Evolutionary conservation across 1,284 basidiomycete species (phyloP), one percentile per base, ranked within the genome.

Genomic region (Rhodotorula sp.): DNA sequence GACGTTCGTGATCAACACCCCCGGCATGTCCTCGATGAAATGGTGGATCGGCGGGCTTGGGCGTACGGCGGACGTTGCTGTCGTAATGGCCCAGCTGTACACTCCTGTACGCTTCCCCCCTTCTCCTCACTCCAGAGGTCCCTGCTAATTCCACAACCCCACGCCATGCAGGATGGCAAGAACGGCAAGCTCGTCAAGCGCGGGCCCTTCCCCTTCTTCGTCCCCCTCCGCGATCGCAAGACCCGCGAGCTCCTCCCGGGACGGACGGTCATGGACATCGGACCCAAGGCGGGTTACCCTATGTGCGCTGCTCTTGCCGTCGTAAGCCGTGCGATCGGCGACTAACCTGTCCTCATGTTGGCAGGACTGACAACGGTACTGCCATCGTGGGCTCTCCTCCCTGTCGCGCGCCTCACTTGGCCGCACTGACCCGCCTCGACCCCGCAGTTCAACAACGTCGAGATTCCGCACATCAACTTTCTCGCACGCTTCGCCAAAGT

Each of bases 1-100:
- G 72, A 87, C 90, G 77, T 92, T 92, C 76, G 87, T 90, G 64
- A 87, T 93, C 44, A 85, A 92, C 79, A 89, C 89, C 0, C 91
- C 91, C 0, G 89, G 88, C 0, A 79, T 91, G 56, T 91, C 90
- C 3, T 89, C 89, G 65, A 87, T 85, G 71, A 93, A 93, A 80
- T 93, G 91, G 90, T 82, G 81, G 80, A 81, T 81, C 62, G 81
- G 82, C 57, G 81, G 81, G 59, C 77, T 82, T 6, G 82, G 82
- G 3, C 71, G 81, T 15, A 77, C 81, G 21, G 82, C 82, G 0
- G 79, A 80, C 67, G 81, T 82, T 63, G 80, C 81, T 22, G 79
- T 82, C 61, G 81, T 83, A 51, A 82, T 82, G 82, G 81, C 82
- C 5, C 82, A 82, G 71, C 79, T 83, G 32, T 55, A 65, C 57